Evolutionary conservation across 169 alveolate genomes (phyloP).

Genomic region (Plasmodium knowlesi): DNA sequence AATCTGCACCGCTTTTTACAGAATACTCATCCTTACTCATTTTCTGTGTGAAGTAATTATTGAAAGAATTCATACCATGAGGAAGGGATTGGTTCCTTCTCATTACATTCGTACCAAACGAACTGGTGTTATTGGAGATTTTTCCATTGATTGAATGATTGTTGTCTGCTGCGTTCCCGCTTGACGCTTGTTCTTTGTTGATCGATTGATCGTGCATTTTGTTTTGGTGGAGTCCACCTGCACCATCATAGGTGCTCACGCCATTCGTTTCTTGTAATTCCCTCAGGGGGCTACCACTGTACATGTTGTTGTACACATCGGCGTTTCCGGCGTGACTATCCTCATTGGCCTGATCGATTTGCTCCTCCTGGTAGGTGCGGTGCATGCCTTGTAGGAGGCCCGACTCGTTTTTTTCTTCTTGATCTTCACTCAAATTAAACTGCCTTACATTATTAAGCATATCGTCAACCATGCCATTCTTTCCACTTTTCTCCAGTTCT

Average conservation of each 20-base stretch:
- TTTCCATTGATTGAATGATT: not conserved
- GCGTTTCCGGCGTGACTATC: not conserved
- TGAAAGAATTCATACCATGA: constrained; percentile 5
- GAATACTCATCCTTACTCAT: not conserved
- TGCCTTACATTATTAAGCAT: not conserved
- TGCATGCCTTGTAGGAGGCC: not conserved
- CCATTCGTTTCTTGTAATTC: not conserved
- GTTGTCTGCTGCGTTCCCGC: not conserved
- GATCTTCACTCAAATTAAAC: not conserved
- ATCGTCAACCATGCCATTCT: not conserved
- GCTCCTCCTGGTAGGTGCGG: not conserved
- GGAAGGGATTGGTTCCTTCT: constrained; percentile 9
- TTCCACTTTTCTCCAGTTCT: constrained; percentile 20
- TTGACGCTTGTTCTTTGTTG: not conserved
- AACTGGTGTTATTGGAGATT: not conserved
- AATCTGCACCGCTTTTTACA: not conserved
- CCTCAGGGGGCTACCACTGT: not conserved
- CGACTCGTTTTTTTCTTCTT: not conserved
- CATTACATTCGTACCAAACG: not conserved
- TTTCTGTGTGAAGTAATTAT: not conserved
- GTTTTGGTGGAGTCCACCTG: not conserved
- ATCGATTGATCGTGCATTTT: not conserved
- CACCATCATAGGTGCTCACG: not conserved
- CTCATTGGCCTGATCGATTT: not conserved
- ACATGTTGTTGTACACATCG: not conserved